These are phyloP conservation scores for Lactarius indigo DNA, from an alignment of 768 basidiomycete species.

Conservation along the genomic window DNA sequence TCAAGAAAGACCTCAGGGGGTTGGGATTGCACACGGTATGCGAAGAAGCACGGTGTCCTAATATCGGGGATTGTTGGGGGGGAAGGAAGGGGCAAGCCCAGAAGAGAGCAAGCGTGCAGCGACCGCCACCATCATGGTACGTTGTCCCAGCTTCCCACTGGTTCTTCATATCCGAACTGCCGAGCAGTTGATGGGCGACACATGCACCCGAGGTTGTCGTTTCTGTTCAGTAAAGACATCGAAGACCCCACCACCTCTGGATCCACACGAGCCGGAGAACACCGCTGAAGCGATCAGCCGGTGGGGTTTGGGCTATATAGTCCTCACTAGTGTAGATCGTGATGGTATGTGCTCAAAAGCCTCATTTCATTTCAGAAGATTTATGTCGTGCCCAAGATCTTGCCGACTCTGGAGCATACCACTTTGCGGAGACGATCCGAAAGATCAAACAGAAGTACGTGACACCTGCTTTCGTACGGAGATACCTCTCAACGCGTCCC, in stretches of 20 bases:
- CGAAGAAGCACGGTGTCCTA: constrained; percentile 97
- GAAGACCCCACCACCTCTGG: constrained; percentile 79
- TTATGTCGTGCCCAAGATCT: constrained; percentile 57
- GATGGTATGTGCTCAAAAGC: constrained; percentile 61
- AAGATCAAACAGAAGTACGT: constrained; percentile 93
- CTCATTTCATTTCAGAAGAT: not conserved
- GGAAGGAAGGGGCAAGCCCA: constrained; percentile 60
- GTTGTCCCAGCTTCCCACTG: constrained; percentile 22
- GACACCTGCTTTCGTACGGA: not conserved
- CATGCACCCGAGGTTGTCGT: constrained; percentile 94
- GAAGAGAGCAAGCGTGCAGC: constrained; percentile 76
- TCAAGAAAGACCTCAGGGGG: constrained; percentile 93
- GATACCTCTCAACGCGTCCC: not conserved
- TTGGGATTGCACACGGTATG: constrained; percentile 93
- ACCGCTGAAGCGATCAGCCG: constrained; percentile 97
- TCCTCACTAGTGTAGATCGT: constrained; percentile 92
- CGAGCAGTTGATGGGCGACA: constrained; percentile 93
- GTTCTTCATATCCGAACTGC: not conserved
- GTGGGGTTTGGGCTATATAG: constrained; percentile 98
- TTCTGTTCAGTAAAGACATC: constrained; percentile 99
- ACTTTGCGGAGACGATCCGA: constrained; percentile 92
- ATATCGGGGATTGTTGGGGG: constrained; percentile 99
- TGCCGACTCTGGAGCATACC: constrained; percentile 84
- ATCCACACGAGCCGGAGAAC: constrained; percentile 95
- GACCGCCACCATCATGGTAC: constrained; percentile 98